phyloP scores from a whole-genome alignment of 306 rosid species.

The Rosa persica region DNA sequence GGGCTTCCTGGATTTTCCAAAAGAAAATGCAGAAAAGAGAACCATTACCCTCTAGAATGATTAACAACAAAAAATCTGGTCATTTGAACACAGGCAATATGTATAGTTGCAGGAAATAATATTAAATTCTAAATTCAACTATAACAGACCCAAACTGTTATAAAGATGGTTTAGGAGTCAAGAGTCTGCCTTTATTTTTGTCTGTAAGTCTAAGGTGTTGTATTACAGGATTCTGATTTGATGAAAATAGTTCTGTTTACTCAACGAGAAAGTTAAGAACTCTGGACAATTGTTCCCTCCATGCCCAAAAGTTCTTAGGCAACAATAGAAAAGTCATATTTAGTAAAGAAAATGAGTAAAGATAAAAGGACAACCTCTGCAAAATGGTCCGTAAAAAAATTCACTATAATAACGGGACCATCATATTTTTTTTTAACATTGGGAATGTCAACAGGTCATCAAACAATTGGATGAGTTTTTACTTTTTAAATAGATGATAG shows the following conservation, averaged over 20 bases:
- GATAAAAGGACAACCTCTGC: not conserved
- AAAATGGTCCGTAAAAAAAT: not conserved
- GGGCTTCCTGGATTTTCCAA: not conserved
- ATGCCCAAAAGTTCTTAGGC: not conserved
- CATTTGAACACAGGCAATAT: not conserved
- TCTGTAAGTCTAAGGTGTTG: not conserved
- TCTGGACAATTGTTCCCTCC: not conserved
- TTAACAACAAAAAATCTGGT: not conserved
- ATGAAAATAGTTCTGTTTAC: not conserved
- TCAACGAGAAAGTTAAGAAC: not conserved
- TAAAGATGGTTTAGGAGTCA: not conserved
- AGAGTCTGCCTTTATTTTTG: not conserved
- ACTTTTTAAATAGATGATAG: not conserved
- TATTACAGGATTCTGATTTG: constrained; percentile 4
- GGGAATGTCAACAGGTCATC: not conserved
- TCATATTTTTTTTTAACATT: not conserved
- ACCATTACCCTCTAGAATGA: not conserved
- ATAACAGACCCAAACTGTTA: not conserved
- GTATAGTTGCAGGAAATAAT: not conserved
- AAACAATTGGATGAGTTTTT: not conserved
- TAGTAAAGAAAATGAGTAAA: not conserved
- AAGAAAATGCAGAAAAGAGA: not conserved
- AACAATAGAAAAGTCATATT: not conserved
- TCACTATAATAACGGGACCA: not conserved
- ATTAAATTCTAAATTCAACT: not conserved